phyloP scores from a whole-genome alignment of 345 rosid genomes.

The Cardiospermum halicacabum region DNA sequence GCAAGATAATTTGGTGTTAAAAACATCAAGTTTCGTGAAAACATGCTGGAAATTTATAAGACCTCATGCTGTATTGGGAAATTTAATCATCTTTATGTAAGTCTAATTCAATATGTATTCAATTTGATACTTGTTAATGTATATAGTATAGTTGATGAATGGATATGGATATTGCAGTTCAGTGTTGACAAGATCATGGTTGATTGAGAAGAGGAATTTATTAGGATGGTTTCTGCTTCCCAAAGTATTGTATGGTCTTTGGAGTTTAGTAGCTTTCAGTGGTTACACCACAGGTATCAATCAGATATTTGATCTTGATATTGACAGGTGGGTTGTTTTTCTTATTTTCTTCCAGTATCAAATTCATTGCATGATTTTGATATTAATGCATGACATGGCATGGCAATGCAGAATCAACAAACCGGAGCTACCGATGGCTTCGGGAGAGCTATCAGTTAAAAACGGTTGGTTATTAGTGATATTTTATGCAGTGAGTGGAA shows the following conservation, averaged over 20 bases:
- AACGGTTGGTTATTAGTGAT: conserved; percentile 85
- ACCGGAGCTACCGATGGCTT: conserved; percentile 93
- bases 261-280: conserved; percentile 83
- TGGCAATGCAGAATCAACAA: conserved; percentile 86
- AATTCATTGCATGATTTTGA: background rate
- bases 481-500: conserved; percentile 67
- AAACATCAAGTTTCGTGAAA: too few species aligned
- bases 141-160: too few species aligned
- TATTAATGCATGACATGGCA: conserved; percentile 6
- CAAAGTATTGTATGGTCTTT: conserved; percentile 76
- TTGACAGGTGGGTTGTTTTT: conserved; percentile 66
- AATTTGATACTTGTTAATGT: conserved; percentile 19
- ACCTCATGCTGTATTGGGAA: conserved; percentile 92
- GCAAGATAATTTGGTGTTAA: too few species aligned
- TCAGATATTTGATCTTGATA: conserved; percentile 89
- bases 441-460: conserved; percentile 90
- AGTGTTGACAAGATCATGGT: conserved; percentile 66
- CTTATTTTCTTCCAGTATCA: background rate
- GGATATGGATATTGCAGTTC: conserved; percentile 37
- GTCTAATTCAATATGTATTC: background rate
- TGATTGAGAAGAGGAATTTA: conserved; percentile 72
- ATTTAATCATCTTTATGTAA: conserved; percentile 12
- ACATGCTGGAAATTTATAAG: conserved; percentile 96
- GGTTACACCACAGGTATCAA: conserved; percentile 96
- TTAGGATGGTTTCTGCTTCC: conserved; percentile 75